Base-by-base conservation (phyloP, 345 rosid genomes). In the Toxicodendron radicans region DNA sequence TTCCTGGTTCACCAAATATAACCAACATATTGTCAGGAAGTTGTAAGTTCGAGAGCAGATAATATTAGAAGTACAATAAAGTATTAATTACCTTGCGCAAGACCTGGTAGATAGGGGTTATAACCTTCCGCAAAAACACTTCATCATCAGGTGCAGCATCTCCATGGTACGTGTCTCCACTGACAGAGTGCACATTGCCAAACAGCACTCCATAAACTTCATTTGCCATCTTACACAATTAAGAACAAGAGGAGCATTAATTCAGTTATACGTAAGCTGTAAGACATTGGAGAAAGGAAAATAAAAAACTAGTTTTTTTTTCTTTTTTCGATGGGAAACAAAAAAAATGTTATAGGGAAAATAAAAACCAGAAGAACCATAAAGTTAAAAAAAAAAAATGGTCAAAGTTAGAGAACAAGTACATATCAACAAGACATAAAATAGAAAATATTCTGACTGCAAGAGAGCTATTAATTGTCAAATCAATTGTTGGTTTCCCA, bases 91-190 rank as follows among this genome's bases (percentile, higher is more conserved):
- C 99, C 97, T 85, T 86, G 59, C 75, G 84, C 43, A 95, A 78
- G 76, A 91, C 97, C 35, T 82, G 66, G 68, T 90, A 95, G 75
- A 95, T 84, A 54, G 98, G 99, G 49, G 87, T 82, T 69, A 95
- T 86, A 73, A 95, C 98, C 76, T 56, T 66, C 84, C 84, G 87
- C 83, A 95, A 83, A 86, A 95, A 95, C 54, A 87, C 58, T 78
- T 95, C 98, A 11, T 93, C 97, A 64, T 91, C 92, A 53, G 83
- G 83, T 68, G 81, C 90, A 68, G 75, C 83, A 38, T 38, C 43
- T 32, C 66, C 74, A 48, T 78, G 83, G 73, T 78, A 83, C 4
- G 81, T 68, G 49, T 71, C 97, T 79, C 96, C 89, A 51, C 83
- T 88, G 66, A 87, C 92, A 68, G 81, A 79, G 64, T 78, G 81